Conservation (phyloP, 495 filamentous ascomycete genomes). For the Talaromyces ruber region DNA sequence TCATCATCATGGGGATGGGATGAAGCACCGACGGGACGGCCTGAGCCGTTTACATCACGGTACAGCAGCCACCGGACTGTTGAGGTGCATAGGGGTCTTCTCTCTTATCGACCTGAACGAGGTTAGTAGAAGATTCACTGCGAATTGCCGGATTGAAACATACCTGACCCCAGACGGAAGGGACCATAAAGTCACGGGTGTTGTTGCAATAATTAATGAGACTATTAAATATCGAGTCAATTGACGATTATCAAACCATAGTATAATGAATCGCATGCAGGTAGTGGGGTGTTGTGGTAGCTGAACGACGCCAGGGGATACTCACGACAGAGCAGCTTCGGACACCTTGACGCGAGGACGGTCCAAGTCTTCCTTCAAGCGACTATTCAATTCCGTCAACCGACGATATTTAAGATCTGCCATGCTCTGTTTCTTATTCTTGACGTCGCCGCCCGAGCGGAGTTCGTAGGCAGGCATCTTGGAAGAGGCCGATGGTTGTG, state of each 20-base stretch:
- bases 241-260: neutral
- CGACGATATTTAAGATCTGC: conserved; percentile 94
- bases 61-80: conserved; percentile 82
- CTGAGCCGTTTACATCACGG: conserved; percentile 65
- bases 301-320: conserved; percentile 11
- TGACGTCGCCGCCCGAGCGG: conserved; percentile 56
- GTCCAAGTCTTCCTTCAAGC: conserved; percentile 90
- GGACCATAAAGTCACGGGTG: conserved; percentile 98
- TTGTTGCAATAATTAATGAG: conserved; percentile 94
- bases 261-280: neutral
- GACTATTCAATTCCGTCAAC: conserved; percentile 89
- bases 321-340: conserved; percentile 86
- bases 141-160: conserved; percentile 18
- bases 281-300: neutral
- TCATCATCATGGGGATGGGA: neutral
- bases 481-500: neutral
- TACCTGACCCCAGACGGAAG: conserved; percentile 90
- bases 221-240: conserved; percentile 34
- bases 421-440: conserved; percentile 98
- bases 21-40: conserved; percentile 9
- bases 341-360: conserved; percentile 91
- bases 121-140: conserved; percentile 3
- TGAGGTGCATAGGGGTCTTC: conserved; percentile 97
- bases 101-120: conserved; percentile 63
- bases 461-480: conserved; percentile 48